A percentile compares a stretch with the other conserved stretches of the same genome.
Conservation (phyloP, 108 stramenopile genomes). For the Ochromonas danica region DNA sequence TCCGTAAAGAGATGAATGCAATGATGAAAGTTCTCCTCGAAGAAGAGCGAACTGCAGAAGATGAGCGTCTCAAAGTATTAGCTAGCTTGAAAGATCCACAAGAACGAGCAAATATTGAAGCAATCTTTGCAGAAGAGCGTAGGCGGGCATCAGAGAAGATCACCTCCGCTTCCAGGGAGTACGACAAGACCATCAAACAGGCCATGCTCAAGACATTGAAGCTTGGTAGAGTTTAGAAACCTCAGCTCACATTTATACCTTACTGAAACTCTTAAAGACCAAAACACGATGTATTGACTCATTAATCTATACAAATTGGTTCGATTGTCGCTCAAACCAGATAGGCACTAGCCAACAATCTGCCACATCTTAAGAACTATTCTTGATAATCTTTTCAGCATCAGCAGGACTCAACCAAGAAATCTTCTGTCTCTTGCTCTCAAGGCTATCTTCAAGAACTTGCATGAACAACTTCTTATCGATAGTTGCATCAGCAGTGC, state of each 20-base stretch:
- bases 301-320: too few relatives aligned
- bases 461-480: constrained; percentile 29
- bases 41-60: constrained; percentile 19
- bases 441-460: background rate
- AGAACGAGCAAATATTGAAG: constrained; percentile 18
- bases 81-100: background rate
- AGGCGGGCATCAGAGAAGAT: constrained; percentile 21
- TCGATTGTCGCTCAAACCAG: too few relatives aligned
- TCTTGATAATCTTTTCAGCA: background rate
- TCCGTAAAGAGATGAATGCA: background rate
- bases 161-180: background rate
- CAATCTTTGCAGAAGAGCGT: constrained; percentile 26
- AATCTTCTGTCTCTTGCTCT: constrained; percentile 9
- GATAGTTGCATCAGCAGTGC: constrained; percentile 48
- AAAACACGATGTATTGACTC: too few relatives aligned
- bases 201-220: constrained; percentile 5
- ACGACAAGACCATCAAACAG: background rate
- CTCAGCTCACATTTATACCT: too few relatives aligned
- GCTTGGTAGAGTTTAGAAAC: too few relatives aligned
- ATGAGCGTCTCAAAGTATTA: background rate
- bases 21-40: background rate
- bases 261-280: too few relatives aligned
- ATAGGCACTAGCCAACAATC: too few relatives aligned
- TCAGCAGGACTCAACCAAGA: background rate
- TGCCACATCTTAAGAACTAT: too few relatives aligned